Percentiles rank a stretch among this genome's conserved stretches.
Evolutionary conservation across 225 moss, liverwort and hornwort genomes (phyloP).

Genomic region (Rhytidiadelphus loreus): DNA sequence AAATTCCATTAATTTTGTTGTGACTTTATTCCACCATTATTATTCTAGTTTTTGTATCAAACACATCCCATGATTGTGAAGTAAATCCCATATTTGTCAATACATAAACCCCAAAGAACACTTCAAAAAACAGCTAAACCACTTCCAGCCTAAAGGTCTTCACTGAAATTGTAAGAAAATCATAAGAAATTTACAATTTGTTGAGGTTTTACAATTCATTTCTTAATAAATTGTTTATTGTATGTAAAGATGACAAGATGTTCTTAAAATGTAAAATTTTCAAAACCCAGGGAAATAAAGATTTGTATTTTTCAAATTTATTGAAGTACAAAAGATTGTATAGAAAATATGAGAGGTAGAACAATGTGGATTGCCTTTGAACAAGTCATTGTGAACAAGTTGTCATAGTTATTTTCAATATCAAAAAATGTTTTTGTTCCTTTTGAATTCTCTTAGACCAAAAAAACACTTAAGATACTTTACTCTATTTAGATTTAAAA

Average conservation of each 20-base stretch:
- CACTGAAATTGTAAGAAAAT: not conserved
- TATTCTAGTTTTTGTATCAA: not conserved
- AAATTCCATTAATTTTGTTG: not conserved
- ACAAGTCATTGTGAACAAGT: not conserved
- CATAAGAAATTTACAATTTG: not conserved
- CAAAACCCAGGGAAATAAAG: rapidly evolving
- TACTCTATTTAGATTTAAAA: not conserved
- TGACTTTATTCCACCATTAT: not conserved
- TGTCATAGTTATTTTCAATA: not conserved
- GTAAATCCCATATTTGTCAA: not conserved
- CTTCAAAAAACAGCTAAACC: not conserved
- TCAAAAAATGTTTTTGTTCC: not conserved
- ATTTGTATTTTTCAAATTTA: not conserved
- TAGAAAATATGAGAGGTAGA: not conserved
- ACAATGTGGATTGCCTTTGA: not conserved
- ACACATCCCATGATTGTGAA: rapidly evolving
- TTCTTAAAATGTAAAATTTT: too few species aligned
- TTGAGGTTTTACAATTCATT: not conserved
- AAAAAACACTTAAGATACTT: not conserved
- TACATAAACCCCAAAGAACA: rapidly evolving
- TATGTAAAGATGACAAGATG: not conserved
- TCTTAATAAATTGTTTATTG: not conserved
- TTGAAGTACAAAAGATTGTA: not conserved
- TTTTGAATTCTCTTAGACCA: too few species aligned
- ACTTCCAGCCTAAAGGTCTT: not conserved